phyloP scores from a whole-genome alignment of 768 basidiomycete species.

The Pleurotus tuber-regium region DNA sequence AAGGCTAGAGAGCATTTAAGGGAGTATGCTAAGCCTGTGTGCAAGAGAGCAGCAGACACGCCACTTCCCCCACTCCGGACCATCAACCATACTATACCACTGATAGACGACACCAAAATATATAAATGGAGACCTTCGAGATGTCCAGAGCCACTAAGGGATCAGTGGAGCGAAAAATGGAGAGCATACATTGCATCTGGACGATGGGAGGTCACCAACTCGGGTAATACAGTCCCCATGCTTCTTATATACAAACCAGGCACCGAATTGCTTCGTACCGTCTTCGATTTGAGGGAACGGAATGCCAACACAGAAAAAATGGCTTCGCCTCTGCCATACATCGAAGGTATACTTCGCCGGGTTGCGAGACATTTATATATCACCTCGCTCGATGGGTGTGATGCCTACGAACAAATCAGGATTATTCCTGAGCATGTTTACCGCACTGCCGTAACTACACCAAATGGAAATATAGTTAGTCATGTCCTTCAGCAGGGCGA shows the following conservation, averaged over 20 bases:
- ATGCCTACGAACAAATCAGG: conserved; percentile 39
- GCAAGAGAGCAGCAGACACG: conserved; percentile 19
- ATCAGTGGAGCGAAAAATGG: conserved; percentile 21
- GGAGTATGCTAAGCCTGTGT: conserved; percentile 18
- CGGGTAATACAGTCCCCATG: conserved; percentile 15
- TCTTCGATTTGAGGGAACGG: conserved; percentile 30
- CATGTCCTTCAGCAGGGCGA: conserved; percentile 28
- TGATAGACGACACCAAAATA: conserved; percentile 22
- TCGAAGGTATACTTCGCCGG: conserved; percentile 32
- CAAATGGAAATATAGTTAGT: conserved; percentile 30
- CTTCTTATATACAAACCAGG: conserved; percentile 24
- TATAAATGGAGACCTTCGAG: conserved; percentile 21
- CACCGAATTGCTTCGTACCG: conserved; percentile 27
- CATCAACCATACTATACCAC: conserved; percentile 25
- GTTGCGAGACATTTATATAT: conserved; percentile 27
- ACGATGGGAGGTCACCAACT: conserved; percentile 22
- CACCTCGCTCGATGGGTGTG: conserved; percentile 33
- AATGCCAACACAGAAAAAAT: conserved; percentile 38
- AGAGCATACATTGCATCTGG: conserved; percentile 18
- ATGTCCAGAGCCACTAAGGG: conserved; percentile 22
- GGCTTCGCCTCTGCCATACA: conserved; percentile 37
- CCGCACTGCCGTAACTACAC: conserved; percentile 22
- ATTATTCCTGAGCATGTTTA: conserved; percentile 24
- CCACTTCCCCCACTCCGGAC: conserved; percentile 22
- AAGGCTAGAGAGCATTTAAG: conserved; percentile 9